Conservation (phyloP, 257 asterid species). For the Henckelia pumila region DNA sequence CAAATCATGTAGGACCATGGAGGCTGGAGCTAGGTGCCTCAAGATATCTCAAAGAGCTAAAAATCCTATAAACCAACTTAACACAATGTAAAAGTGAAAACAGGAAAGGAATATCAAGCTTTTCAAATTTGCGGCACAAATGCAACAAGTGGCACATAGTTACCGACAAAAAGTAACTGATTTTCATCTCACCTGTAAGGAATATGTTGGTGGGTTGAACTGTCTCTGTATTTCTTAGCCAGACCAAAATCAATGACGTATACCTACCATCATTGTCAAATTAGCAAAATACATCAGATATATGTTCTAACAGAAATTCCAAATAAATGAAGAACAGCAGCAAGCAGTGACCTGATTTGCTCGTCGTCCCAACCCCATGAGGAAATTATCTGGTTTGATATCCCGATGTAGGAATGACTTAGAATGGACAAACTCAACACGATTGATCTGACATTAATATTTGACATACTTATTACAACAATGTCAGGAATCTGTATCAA, state of each 20-base stretch:
- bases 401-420: conserved; percentile 70
- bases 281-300: not conserved
- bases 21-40: not conserved
- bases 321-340: conserved; percentile 1
- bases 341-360: conserved; percentile 55
- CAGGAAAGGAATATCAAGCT: not conserved
- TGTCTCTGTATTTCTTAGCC: conserved; percentile 73
- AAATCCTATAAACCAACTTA: not conserved
- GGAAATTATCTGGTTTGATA: conserved; percentile 74
- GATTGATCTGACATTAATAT: conserved; percentile 41
- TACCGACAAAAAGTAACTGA: not conserved
- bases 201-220: conserved; percentile 59
- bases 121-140: not conserved
- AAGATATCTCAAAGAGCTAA: not conserved
- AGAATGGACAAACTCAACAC: conserved; percentile 57
- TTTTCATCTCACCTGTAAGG: conserved; percentile 54
- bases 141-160: not conserved
- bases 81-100: not conserved
- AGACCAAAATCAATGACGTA: conserved; percentile 75
- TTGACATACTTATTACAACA: not conserved
- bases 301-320: not conserved
- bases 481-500: not conserved
- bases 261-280: conserved; percentile 33
- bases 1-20: not conserved
- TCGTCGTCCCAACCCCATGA: conserved; percentile 73